Conservation (phyloP, 495 filamentous ascomycete species). For the Lophiotrema nucula region DNA sequence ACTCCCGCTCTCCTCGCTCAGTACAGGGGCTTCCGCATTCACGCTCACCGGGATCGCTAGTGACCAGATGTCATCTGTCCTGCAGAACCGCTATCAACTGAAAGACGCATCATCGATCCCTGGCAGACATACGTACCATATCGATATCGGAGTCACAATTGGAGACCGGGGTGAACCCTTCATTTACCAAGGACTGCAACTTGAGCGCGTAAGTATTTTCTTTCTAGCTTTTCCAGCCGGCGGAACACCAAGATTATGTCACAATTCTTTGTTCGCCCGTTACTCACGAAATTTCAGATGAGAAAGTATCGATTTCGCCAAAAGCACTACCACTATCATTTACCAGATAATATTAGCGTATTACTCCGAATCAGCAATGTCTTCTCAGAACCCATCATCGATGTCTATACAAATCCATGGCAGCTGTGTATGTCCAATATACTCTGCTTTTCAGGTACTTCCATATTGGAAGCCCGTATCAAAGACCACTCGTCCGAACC, state of each 20-base stretch:
- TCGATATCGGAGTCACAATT: not conserved
- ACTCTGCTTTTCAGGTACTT: not conserved
- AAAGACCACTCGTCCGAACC: not conserved
- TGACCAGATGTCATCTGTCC: too few species aligned
- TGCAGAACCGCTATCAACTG: too few species aligned
- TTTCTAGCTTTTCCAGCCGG: not conserved
- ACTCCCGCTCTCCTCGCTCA: too few species aligned
- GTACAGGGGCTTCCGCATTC: too few species aligned
- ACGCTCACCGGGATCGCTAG: too few species aligned
- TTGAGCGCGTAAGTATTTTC: not conserved
- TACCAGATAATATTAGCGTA: not conserved
- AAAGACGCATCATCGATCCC: too few species aligned
- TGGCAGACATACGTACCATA: too few species aligned
- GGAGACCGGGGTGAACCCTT: not conserved
- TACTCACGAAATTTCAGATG: not conserved
- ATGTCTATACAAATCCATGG: slow-evolving; percentile 8
- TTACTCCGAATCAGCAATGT: not conserved
- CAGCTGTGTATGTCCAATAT: not conserved
- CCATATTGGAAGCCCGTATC: not conserved
- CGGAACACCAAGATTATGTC: not conserved
- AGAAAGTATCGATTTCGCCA: not conserved
- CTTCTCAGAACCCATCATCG: not conserved
- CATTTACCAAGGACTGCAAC: not conserved
- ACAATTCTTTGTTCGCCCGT: slow-evolving; percentile 1
- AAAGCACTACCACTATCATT: not conserved